Base-by-base conservation (phyloP, 2,329 filamentous ascomycete species). In the Exophiala sideris region DNA sequence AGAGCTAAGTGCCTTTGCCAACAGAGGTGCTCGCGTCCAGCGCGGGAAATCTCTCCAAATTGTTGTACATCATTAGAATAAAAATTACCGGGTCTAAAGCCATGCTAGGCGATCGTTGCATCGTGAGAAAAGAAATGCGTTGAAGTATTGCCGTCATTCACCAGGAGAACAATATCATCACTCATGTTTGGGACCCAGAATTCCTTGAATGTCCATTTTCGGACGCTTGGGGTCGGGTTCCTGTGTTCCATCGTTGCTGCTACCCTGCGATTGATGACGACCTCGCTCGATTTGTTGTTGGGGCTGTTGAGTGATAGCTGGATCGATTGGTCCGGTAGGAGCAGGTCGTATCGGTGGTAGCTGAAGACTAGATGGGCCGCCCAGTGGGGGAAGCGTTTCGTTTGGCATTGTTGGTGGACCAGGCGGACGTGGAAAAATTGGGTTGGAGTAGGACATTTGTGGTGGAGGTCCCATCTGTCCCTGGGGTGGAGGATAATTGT, bases 161-260 rank as follows among this genome's bases (percentile, higher is more conserved):
- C 12, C 11, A 20, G 20, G 11, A 18, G 20, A 9, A 33, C 41
- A 18, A 14, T 29, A 38, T 18, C 8, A 10, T 58, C 45, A 58
- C 9, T 58, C 56, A 42, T 57, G 45, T 24, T 56, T 50, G 12
- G 62, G 63, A 24, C 60, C 62, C 3, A 65, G 45, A 20, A 65
- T 64, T 2, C 59, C 57, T 42, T 60, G 49, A 33, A 65, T 63
- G 39, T 65, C 63, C 63, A 64, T 64, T 44, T 59, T 63, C 9
- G 62, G 62, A 39, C 63, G 53, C 54, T 65, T 65, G 16, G 63
- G 32, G 32, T 61, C 57, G 20, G 56, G 62, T 36, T 62, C 58
- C 44, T 58, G 52, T 21, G 56, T 54, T 9, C 54, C 51, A 33
- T 62, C 57, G 34, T 41, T 36, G 35, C 51, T 48, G 35, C 40